Evolutionary conservation across 1,284 basidiomycete species (phyloP).

Genomic region (Ustilago curta): DNA sequence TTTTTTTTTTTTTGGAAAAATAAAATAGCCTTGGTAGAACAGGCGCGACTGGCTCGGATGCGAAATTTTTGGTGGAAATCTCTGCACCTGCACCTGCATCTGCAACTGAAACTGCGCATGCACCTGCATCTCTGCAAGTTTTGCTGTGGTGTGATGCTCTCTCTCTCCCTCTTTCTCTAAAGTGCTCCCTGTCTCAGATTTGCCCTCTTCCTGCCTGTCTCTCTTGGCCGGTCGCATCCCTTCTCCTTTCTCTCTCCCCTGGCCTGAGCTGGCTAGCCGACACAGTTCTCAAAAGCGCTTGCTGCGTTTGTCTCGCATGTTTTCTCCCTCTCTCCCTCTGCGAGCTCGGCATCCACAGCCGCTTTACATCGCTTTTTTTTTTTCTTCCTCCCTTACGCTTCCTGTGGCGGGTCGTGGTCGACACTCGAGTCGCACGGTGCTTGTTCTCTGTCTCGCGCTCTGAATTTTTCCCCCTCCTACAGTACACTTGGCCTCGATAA

Average conservation of each 20-base stretch:
- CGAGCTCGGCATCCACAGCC: not conserved
- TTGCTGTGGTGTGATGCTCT: not conserved
- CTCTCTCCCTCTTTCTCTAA: not conserved
- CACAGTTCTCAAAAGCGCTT: not conserved
- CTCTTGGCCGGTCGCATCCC: too few relatives aligned
- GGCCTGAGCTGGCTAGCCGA: constrained; percentile 5
- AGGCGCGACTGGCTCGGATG: constrained; percentile 2
- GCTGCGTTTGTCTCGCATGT: not conserved
- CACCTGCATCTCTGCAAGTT: too few relatives aligned
- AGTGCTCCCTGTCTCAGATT: not conserved
- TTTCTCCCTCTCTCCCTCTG: not conserved
- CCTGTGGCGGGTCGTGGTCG: not conserved
- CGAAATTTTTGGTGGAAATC: not conserved
- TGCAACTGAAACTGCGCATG: too few relatives aligned
- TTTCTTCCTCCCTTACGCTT: too few relatives aligned
- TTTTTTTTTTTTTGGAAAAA: not conserved
- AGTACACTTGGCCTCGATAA: too few relatives aligned
- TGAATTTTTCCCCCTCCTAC: too few relatives aligned
- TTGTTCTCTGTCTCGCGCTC: not conserved
- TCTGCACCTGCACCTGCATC: not conserved
- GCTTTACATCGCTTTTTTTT: not conserved
- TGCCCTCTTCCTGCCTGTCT: not conserved
- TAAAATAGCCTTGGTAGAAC: not conserved
- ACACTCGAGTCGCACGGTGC: constrained; percentile 1
- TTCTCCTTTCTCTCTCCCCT: not conserved